phyloP scores from a whole-genome alignment of 2,329 filamentous ascomycete genomes.

The Pseudogymnoascus sp. region DNA sequence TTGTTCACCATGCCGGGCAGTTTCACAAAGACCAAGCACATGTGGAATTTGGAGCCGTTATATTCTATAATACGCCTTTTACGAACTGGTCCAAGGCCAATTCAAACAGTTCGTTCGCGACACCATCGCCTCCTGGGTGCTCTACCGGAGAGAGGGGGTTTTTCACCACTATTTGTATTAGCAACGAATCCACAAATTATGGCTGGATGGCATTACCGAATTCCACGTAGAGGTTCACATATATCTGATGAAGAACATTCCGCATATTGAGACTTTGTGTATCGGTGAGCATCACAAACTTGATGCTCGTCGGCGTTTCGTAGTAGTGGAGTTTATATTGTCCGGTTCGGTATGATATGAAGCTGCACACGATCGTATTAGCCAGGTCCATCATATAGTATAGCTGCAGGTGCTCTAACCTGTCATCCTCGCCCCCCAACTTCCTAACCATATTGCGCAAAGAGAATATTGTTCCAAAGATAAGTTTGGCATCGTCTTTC shows the following conservation, averaged over 20 bases:
- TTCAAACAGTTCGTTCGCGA: constrained; percentile 64
- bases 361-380: constrained; percentile 42
- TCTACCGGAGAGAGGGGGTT: constrained; percentile 62
- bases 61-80: constrained; percentile 46
- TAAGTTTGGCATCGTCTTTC: constrained; percentile 86
- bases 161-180: constrained; percentile 51
- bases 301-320: constrained; percentile 91
- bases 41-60: background rate
- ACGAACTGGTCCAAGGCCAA: constrained; percentile 71
- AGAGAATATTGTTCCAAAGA: constrained; percentile 95
- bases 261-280: constrained; percentile 82
- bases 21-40: background rate
- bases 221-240: constrained; percentile 96
- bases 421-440: constrained; percentile 84
- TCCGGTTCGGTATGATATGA: constrained; percentile 85
- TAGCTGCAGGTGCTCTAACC: constrained; percentile 31
- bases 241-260: constrained; percentile 93
- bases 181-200: background rate
- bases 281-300: constrained; percentile 95
- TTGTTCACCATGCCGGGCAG: background rate
- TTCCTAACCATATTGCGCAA: constrained; percentile 95
- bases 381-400: background rate
- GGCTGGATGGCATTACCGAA: constrained; percentile 52
- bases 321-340: constrained; percentile 99
- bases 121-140: constrained; percentile 60